phyloP scores from a whole-genome alignment of 208 protist species.

The Leishmania guyanensis region DNA sequence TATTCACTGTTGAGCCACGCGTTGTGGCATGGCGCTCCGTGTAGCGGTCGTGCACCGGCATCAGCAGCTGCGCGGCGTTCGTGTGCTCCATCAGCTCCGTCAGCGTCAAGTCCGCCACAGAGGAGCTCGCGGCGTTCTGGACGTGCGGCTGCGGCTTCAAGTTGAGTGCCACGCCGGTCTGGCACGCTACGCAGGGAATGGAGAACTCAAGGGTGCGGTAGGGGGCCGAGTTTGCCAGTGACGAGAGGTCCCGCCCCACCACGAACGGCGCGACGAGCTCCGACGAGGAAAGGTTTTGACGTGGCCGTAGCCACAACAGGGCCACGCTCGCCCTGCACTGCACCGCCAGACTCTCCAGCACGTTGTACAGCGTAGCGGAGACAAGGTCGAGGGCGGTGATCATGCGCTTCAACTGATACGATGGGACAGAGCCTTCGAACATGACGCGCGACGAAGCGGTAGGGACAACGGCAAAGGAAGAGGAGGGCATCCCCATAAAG shows the following conservation, averaged over 20 bases:
- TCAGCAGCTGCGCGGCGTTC: constrained; percentile 80
- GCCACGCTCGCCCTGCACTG: constrained; percentile 68
- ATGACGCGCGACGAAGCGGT: constrained; percentile 23
- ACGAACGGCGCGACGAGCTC: constrained; percentile 91
- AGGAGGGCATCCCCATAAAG: not conserved
- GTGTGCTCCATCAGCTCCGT: constrained; percentile 72
- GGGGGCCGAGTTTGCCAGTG: constrained; percentile 68
- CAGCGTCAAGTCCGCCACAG: constrained; percentile 39
- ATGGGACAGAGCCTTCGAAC: constrained; percentile 68
- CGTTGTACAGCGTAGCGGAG: constrained; percentile 76
- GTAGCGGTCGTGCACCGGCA: constrained; percentile 79
- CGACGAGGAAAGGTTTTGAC: constrained; percentile 57
- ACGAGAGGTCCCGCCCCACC: constrained; percentile 67
- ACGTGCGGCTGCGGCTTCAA: constrained; percentile 48
- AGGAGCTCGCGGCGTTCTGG: not conserved
- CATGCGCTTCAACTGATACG: constrained; percentile 68
- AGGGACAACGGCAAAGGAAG: not conserved
- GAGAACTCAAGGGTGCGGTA: constrained; percentile 78
- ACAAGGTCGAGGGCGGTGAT: constrained; percentile 76
- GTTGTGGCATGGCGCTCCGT: constrained; percentile 17
- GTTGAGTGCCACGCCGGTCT: constrained; percentile 83
- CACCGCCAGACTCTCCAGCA: constrained; percentile 83
- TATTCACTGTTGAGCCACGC: constrained; percentile 3
- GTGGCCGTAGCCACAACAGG: constrained; percentile 80
- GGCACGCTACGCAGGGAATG: constrained; percentile 69